Base-by-base conservation (phyloP, 2,329 filamentous ascomycete species). In the Paracoccidioides lutzii region DNA sequence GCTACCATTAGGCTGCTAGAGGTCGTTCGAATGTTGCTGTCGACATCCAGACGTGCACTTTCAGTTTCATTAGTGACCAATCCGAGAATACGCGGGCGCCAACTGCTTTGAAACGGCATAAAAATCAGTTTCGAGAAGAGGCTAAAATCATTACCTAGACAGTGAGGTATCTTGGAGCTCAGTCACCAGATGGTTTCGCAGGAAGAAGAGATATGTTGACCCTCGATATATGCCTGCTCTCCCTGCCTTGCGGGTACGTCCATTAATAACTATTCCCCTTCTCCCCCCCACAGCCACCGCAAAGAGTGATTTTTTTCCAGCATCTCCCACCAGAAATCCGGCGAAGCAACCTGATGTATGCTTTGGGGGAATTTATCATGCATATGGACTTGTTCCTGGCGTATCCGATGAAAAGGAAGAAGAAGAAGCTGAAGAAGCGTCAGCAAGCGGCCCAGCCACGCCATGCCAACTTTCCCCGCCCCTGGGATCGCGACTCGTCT, bases 271-370 rank as follows among this genome's bases (percentile, higher is more conserved):
- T 48, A 53, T 28, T 55, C 33, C 37, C 33, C 40, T 55, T n/a
- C n/a, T n/a, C n/a, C n/a, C 15, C 5, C 44, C 53, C 15, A 45
- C 41, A 12, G 58, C 54, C 4, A 52, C 44, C 3, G 38, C 54
- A 52, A 50, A 53, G 8, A 55, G 51, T 42, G 2, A 10, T 28
- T 56, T 61, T 22, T 64, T 63, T 49, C 4, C 33, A 57, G 6
- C 51, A 40, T 3, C 52, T 67, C 6, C 65, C 66, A 6, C 42
- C 59, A 12, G 64, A 69, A 52, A 54, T 69, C 37, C 63, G 66
- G 5, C 59, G 58, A 15, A 60, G 61, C 35, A 65, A 66, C 45
- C 37, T 59, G 12, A 28, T 52, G 9, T 28, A 57, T 10, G 53
- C 53, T 3, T 58, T 59, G 52, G 55, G 56, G 10, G 48, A 53